Evolutionary conservation across 2,329 filamentous ascomycete species (phyloP), one percentile per base, ranked within the genome.

Genomic region (Basipetospora sp.): DNA sequence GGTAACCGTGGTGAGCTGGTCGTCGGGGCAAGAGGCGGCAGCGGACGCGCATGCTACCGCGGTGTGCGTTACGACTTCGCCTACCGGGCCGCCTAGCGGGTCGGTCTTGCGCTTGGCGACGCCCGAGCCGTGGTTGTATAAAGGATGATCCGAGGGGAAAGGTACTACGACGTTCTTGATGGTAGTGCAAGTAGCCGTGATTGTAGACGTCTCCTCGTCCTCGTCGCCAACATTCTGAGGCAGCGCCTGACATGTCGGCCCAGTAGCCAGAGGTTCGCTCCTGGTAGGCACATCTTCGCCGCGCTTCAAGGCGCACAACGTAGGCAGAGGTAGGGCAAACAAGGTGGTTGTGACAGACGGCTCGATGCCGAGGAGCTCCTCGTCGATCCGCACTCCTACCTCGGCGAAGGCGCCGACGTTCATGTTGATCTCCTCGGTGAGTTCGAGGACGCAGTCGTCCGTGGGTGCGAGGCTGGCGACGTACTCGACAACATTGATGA

Each of bases 401-500:
- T 22, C 26, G 18, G 38, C 31, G 8, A 40, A 40, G 16, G 26
- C 32, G 10, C 38, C 38, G 10, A 40, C 26, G 28, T 40, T 40
- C 11, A 40, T 16, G 15, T 40, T 40, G 26, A 40, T 11, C 38
- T 40, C 38, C 11, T 31, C 16, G 32, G 8, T 29, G 14, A 27
- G 22, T 18, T 40, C 38, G 13, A 40, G 38, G 10, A 31, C 31
- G 19, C 38, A 40, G 5, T 34, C 28, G 27, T 31, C 16, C 3
- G 32, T n/a, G 31, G 38, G 38, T 2, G 32, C 32, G 11, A 36
- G 20, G 26, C 17, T 35, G 16, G 31, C 38, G 38, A 28, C 19
- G 25, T 34, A 35, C 17, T 40, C 38, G 18, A 36, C 10, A 3
- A 40, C 17, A 27, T 40, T 40, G 38, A 40, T 34, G 28, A 35